Evolutionary conservation across 208 protist species (phyloP).

Genomic region (Novymonas esmeraldas): DNA sequence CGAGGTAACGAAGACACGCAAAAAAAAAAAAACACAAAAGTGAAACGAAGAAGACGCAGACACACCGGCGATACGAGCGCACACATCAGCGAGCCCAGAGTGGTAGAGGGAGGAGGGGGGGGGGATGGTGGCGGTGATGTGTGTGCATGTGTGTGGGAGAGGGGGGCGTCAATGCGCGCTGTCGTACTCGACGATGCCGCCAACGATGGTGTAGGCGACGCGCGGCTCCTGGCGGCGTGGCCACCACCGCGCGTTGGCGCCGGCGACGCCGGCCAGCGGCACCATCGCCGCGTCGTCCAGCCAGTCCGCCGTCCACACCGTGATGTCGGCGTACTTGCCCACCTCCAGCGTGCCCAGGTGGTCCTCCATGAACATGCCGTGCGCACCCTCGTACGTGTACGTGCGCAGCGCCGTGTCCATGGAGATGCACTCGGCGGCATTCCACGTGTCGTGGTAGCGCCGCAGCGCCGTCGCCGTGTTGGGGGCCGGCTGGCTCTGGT

Average conservation of each 20-base stretch:
- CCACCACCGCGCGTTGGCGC: conserved; percentile 44
- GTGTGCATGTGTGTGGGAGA: neutral
- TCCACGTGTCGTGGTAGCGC: conserved; percentile 57
- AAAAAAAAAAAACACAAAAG: neutral
- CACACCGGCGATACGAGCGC: neutral
- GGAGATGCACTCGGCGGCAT: conserved; percentile 46
- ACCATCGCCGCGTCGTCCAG: conserved; percentile 32
- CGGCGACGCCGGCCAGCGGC: conserved; percentile 26
- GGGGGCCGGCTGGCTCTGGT: conserved; percentile 3
- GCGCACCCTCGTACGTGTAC: conserved; percentile 63
- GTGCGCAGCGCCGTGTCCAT: conserved; percentile 56
- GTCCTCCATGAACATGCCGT: conserved; percentile 63
- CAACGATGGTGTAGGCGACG: conserved; percentile 52
- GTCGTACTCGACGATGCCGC: conserved; percentile 59
- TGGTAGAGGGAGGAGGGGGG: too few species aligned
- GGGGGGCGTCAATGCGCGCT: conserved; percentile 1
- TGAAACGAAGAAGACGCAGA: neutral
- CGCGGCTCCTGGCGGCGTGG: conserved; percentile 36
- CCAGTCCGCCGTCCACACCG: conserved; percentile 56
- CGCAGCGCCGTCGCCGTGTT: conserved; percentile 6
- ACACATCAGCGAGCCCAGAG: neutral
- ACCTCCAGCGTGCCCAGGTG: conserved; percentile 57
- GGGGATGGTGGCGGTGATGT: neutral
- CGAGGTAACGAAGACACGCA: neutral
- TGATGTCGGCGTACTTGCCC: conserved; percentile 66